phyloP scores from a whole-genome alignment of 1,284 basidiomycete genomes.

The Ustilago xerochloae region DNA sequence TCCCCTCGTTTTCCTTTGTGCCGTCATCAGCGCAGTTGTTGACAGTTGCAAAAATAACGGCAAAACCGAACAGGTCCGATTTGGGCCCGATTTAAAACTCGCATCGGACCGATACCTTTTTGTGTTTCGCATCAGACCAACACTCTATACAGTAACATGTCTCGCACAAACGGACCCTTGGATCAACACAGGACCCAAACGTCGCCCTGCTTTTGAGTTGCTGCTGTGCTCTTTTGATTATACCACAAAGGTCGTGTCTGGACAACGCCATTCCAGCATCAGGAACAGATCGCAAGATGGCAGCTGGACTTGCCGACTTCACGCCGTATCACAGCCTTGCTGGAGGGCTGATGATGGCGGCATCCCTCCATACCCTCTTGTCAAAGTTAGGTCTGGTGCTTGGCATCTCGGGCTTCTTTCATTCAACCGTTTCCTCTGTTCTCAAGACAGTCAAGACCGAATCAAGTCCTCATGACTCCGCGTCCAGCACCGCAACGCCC shows the following conservation, averaged over 20 bases:
- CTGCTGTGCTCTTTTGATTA: no score
- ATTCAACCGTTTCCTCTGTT: conserved; percentile 38
- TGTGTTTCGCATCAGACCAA: no score
- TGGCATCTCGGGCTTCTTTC: conserved; percentile 64
- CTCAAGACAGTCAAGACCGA: neutral
- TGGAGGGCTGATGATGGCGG: conserved; percentile 65
- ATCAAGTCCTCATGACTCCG: neutral
- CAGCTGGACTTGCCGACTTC: conserved; percentile 29
- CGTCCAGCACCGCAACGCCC: conserved; percentile 3
- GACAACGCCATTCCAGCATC: neutral
- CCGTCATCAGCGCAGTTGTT: no score
- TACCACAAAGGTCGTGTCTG: neutral
- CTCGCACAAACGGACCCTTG: no score
- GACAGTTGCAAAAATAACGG: no score
- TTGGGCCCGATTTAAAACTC: no score
- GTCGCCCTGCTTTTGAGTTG: no score
- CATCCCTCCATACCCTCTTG: conserved; percentile 54
- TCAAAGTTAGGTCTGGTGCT: conserved; percentile 56
- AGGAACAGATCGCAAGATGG: conserved; percentile 5
- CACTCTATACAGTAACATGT: no score
- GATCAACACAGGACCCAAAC: no score
- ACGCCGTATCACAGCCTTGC: conserved; percentile 58
- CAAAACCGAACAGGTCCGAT: no score
- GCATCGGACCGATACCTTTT: no score
- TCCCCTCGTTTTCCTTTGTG: no score